Percentiles rank a stretch among this genome's conserved stretches.
These are phyloP conservation scores for Amborella trichopoda DNA, from an alignment of 164 flowering plant genomes.

Conservation along the genomic window DNA sequence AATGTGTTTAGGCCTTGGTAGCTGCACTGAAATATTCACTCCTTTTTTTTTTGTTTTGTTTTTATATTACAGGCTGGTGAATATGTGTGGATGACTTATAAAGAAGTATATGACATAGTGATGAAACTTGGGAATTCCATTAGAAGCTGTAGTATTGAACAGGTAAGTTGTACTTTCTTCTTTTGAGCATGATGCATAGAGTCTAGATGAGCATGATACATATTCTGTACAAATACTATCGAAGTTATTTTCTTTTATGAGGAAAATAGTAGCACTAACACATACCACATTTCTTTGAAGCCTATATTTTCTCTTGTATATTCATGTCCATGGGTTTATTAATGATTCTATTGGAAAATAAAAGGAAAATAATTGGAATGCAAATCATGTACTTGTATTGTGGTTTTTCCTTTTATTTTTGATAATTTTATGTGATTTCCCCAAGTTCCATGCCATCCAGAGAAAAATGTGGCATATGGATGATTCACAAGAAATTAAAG, in stretches of 20 bases:
- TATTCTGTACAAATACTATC: not conserved
- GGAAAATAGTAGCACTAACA: too few species aligned
- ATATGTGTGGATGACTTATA: constrained; percentile 81
- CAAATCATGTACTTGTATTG: too few species aligned
- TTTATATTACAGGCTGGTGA: constrained; percentile 50
- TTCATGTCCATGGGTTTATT: too few species aligned
- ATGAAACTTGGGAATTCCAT: constrained; percentile 63
- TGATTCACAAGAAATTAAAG: too few species aligned
- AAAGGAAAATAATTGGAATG: too few species aligned
- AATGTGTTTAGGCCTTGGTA: not conserved
- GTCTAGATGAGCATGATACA: not conserved
- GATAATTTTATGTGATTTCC: too few species aligned
- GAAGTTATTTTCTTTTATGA: not conserved
- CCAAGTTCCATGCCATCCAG: too few species aligned
- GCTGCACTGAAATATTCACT: not conserved
- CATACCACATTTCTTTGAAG: too few species aligned
- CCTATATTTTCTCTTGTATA: too few species aligned
- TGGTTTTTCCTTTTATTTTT: too few species aligned
- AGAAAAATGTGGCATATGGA: too few species aligned
- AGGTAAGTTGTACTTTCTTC: constrained; percentile 25
- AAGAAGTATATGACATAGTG: constrained; percentile 68
- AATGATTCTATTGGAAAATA: too few species aligned
- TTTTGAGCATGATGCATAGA: not conserved
- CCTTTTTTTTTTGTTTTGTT: not conserved
- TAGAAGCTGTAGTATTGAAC: constrained; percentile 56